phyloP scores from a whole-genome alignment of 805 yeast genomes.

The Sugiyamaella americana region DNA sequence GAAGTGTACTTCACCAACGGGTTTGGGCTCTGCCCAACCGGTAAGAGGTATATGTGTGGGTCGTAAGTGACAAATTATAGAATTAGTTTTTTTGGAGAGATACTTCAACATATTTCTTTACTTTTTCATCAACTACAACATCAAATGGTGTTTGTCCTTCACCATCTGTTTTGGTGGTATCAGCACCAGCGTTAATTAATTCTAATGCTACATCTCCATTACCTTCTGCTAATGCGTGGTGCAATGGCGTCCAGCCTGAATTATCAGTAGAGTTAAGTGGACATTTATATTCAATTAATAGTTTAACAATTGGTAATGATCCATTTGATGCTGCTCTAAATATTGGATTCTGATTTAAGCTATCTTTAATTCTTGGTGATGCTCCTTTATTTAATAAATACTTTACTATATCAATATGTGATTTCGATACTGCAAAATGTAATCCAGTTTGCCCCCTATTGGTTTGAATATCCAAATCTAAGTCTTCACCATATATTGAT shows the following conservation, averaged over 20 bases:
- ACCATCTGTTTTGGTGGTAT: slow-evolving; percentile 38
- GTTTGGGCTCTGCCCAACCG: too few species aligned
- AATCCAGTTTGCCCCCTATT: slow-evolving; percentile 66
- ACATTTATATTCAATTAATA: slow-evolving; percentile 49
- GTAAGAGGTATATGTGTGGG: too few species aligned
- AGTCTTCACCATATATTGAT: slow-evolving; percentile 33
- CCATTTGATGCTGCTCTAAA: slow-evolving; percentile 85
- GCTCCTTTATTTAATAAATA: slow-evolving; percentile 54
- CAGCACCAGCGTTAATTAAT: slow-evolving; percentile 64
- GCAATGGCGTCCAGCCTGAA: slow-evolving; percentile 80
- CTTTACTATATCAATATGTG: slow-evolving; percentile 48
- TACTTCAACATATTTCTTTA: slow-evolving; percentile 26
- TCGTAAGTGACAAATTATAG: too few species aligned
- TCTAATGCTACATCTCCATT: slow-evolving; percentile 66
- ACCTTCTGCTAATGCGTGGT: slow-evolving; percentile 89
- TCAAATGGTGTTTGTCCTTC: slow-evolving; percentile 53
- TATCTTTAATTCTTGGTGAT: slow-evolving; percentile 61
- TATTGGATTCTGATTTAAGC: slow-evolving; percentile 56
- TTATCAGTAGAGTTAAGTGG: slow-evolving; percentile 63
- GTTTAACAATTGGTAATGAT: slow-evolving; percentile 47
- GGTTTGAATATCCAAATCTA: slow-evolving; percentile 59
- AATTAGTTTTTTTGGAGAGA: neutral
- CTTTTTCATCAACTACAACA: slow-evolving; percentile 52
- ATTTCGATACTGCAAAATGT: slow-evolving; percentile 71
- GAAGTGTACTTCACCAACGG: too few species aligned